Base-by-base conservation (phyloP, 2,329 filamentous ascomycete genomes). In the Beauveria brongniartii region DNA sequence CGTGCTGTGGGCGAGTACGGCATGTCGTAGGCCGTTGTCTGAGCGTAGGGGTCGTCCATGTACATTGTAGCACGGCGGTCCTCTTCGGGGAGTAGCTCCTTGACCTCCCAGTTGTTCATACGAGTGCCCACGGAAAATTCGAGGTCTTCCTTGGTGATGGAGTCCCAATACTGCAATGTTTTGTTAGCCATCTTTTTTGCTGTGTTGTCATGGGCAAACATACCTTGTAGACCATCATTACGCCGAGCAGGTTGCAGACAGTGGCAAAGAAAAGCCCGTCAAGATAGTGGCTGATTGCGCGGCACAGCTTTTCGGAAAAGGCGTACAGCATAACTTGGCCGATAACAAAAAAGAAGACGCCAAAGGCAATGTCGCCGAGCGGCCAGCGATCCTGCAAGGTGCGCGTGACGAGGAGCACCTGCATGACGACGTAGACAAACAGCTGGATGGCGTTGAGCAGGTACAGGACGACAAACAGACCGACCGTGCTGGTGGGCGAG, bases 171-270 rank as follows among this genome's bases (percentile, higher is more conserved):
- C 92, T 94, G 67, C 59, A 62, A 62, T 10, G 28, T 26, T 44
- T 22, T 34, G 55, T 62, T 41, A 59, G 50, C 28, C 12, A 43
- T 43, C 30, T 30, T 8, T 20, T 12, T 14, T 26, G 34, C 18
- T 9, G n/a, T 41, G 22, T 30, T 9, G 9, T 37, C 12, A 4
- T 12, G 3, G 8, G n/a, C 48, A 40, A 46, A 55, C 75, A 58
- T 75, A 82, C 91, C 88, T 99, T 99, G 83, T 99, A 99, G 43
- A 99, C 87, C 94, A 97, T 99, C 94, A 99, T 99, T 63, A 99
- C 93, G 14, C 87, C 91, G 48, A 99, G 79, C 50, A 99, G 77
- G 71, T 99, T 99, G 79, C 92, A 94, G 60, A 93, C 87, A 0
- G 93, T 97, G 5, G 92, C 91, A 70, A 99, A 92, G 78, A 97